Evolutionary conservation across 345 rosid genomes (phyloP).

Genomic region (Mangifera indica): DNA sequence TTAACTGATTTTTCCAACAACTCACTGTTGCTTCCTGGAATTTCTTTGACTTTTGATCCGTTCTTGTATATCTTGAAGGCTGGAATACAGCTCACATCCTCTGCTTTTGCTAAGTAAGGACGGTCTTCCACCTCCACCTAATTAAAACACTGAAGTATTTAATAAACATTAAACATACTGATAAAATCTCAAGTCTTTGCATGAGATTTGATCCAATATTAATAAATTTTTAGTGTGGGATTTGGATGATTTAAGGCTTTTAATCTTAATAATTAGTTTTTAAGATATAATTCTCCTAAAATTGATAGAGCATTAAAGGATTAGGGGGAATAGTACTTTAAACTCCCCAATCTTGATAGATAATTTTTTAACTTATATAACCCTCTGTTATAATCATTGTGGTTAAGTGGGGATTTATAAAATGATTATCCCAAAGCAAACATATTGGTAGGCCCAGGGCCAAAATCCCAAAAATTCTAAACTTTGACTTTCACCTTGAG

Average conservation of each 20-base stretch:
- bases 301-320: no score
- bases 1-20: slow-evolving; percentile 41
- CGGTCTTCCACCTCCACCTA: slow-evolving; percentile 55
- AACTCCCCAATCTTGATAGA: no score
- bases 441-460: background rate
- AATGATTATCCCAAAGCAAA: background rate
- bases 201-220: no score
- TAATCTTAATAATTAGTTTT: no score
- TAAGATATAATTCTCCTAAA: no score
- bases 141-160: background rate
- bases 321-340: no score
- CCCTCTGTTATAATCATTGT: no score
- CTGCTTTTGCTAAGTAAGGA: slow-evolving; percentile 44
- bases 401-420: background rate
- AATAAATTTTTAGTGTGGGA: no score
- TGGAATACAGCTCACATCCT: slow-evolving; percentile 37
- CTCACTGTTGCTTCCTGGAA: slow-evolving; percentile 36
- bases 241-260: no score
- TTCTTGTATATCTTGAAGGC: slow-evolving; percentile 54
- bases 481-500: slow-evolving; percentile 36
- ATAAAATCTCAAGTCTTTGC: no score
- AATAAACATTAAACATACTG: no score
- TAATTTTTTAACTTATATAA: no score
- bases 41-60: slow-evolving; percentile 43
- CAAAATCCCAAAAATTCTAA: background rate